Base-by-base conservation (phyloP, 176 grass and related monocot species). In the Carex myosuroides region DNA sequence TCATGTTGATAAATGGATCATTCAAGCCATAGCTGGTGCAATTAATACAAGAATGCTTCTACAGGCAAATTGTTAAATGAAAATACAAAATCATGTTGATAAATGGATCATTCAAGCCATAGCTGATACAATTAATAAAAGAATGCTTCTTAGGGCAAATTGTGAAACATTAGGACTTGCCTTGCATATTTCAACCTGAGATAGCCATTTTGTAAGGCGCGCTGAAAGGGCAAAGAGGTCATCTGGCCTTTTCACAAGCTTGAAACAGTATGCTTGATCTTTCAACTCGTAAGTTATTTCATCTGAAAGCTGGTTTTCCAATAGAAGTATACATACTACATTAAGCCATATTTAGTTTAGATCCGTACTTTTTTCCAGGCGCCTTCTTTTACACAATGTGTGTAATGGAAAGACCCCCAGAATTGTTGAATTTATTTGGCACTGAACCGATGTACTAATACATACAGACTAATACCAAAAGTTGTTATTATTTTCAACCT, bases 221-320 rank as follows among this genome's bases (percentile, higher is more conserved):
- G 69, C 85, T 79, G 92, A 93, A 83, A 98, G 88, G 86, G 89
- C 48, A 46, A 87, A 91, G 60, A 92, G 73, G 79, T 98, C 85
- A 90, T 93, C 83, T 86, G 95, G 91, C 88, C 86, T 91, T 89
- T 90, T 94, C 79, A 94, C 67, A 80, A 95, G 80, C 32, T 77
- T 81, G 37, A 91, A 95, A 32, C 89, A 93, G 86, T 90, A 95
- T 26, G 95, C 88, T 78, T 90, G 87, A 81, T 95, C 95, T 91
- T 98, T 98, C 87, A 95, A 76, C 85, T 98, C 91, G 83, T 89
- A 98, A 64, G 92, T 91, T 81, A 93, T 77, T 88, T 95, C 95
- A 85, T 91, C 95, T 83, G 85, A 88, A 75, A 91, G 86, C 95
- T 98, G 70, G 85, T 78, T 86, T 80, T 66, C 11, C 58, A 72